Evolutionary conservation across 352 stramenopile genomes (phyloP).

Genomic region (Phytophthora capsici): DNA sequence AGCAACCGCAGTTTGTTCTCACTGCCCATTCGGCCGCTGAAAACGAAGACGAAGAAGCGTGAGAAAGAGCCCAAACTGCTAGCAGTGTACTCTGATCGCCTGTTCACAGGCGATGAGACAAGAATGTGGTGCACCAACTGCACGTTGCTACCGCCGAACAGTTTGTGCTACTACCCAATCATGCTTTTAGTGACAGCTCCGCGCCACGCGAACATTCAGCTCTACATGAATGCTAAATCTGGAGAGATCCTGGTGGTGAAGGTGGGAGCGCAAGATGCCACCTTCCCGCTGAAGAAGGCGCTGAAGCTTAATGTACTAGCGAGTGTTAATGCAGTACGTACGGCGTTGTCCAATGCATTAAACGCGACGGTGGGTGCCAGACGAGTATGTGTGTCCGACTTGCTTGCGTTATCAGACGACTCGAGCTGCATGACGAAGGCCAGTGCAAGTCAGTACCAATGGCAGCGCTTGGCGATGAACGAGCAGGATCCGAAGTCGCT

Average conservation of each 20-base stretch:
- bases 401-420: constrained; percentile 56
- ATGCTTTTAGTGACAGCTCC: constrained; percentile 57
- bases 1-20: constrained; percentile 70
- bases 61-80: constrained; percentile 40
- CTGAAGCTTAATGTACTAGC: constrained; percentile 48
- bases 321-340: constrained; percentile 57
- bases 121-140: constrained; percentile 83
- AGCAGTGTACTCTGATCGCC: constrained; percentile 71
- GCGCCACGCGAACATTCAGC: constrained; percentile 62
- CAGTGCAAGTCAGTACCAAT: constrained; percentile 47
- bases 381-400: constrained; percentile 40
- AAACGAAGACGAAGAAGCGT: constrained; percentile 32
- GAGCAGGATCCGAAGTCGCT: constrained; percentile 35
- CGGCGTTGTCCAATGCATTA: constrained; percentile 60
- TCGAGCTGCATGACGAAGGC: constrained; percentile 49
- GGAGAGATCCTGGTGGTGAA: constrained; percentile 71
- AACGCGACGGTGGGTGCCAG: constrained; percentile 38
- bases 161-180: constrained; percentile 65
- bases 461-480: constrained; percentile 57
- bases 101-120: constrained; percentile 82
- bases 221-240: constrained; percentile 55
- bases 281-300: constrained; percentile 54
- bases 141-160: constrained; percentile 72
- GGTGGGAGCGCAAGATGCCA: constrained; percentile 59
- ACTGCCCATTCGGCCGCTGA: constrained; percentile 57